Base-by-base conservation (phyloP, 805 yeast species). In the Starmerella floris region DNA sequence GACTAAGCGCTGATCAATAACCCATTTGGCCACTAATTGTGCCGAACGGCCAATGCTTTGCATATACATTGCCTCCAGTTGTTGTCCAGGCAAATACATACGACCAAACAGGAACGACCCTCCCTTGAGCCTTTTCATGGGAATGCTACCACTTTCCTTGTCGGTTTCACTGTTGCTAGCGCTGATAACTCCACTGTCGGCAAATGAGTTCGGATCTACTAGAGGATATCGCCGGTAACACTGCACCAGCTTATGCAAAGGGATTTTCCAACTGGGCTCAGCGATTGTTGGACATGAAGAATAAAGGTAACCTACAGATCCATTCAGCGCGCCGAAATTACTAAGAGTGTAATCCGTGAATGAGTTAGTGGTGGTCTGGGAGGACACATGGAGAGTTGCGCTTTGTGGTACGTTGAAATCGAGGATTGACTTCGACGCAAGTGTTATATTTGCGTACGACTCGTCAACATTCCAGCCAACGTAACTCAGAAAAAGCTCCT, bases 51-150 rank as follows among this genome's bases (percentile, higher is more conserved):
- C 65, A 6, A 77, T 51, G 19, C 41, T 38, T 23, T 48, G 52
- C 16, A 53, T 43, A 10, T 44, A 46, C 88, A 91, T 78, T 1
- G 95, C 95, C 59, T 88, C 97, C 2, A 91, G 62, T 6, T 80
- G 77, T 16, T 83, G 77, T 2, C 83, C 81, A 0, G 98, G 97
- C 48, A 88, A 76, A 55, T 79, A 82, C 76, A 91, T 73, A 49
- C 88, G 68, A 1, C 97, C 97, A 59, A 83, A 88, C 27, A 80
- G 61, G 15, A 35, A 40, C 5, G 36, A 34, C 1, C 50, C 51
- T 13, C 39, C 23, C 26, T 40, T 15, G n/a, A n/a, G n/a, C 2
- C 11, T 8, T 6, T 34, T n/a, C 8, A n/a, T 10, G 8, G 32
- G 32, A 8, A 9, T 9, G 15, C 17, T n/a, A 6, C 22, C 22